Evolutionary conservation across 2,329 filamentous ascomycete genomes (phyloP).

Genomic region (Aspergillus neotritici): DNA sequence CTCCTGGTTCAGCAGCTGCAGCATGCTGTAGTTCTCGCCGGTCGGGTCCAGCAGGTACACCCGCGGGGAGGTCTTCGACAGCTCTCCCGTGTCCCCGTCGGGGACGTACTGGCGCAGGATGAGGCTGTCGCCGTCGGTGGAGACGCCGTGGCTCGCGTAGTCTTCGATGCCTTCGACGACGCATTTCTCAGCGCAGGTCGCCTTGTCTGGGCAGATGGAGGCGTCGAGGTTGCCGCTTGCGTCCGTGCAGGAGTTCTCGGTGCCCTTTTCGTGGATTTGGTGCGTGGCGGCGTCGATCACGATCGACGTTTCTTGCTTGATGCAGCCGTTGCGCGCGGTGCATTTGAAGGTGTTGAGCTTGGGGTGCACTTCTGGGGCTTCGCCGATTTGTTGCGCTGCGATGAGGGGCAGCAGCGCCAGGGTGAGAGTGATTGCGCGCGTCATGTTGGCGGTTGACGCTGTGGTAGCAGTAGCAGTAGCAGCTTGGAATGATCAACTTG

Average conservation of each 20-base stretch:
- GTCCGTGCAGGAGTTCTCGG: conserved; percentile 46
- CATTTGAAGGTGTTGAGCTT: conserved; percentile 48
- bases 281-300: conserved; percentile 52
- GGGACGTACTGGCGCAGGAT: conserved; percentile 43
- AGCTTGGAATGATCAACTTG: no score
- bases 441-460: conserved; percentile 9
- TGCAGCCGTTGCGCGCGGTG: conserved; percentile 45
- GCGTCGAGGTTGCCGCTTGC: conserved; percentile 45
- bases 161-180: conserved; percentile 49
- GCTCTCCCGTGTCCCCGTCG: conserved; percentile 15
- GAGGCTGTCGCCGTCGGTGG: conserved; percentile 43
- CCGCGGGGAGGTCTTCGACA: conserved; percentile 41
- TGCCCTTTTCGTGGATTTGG: conserved; percentile 43
- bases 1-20: conserved; percentile 59
- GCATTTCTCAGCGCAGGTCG: conserved; percentile 50
- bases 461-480: no score
- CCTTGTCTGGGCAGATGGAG: conserved; percentile 43
- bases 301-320: conserved; percentile 45
- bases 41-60: conserved; percentile 57
- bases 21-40: conserved; percentile 56
- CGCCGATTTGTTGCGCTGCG: conserved; percentile 50
- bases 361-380: conserved; percentile 45
- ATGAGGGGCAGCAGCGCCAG: conserved; percentile 39
- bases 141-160: conserved; percentile 49
- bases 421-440: conserved; percentile 8